These are phyloP conservation scores for Trifolium pratense DNA, from an alignment of 306 rosid genomes.

Conservation along the genomic window DNA sequence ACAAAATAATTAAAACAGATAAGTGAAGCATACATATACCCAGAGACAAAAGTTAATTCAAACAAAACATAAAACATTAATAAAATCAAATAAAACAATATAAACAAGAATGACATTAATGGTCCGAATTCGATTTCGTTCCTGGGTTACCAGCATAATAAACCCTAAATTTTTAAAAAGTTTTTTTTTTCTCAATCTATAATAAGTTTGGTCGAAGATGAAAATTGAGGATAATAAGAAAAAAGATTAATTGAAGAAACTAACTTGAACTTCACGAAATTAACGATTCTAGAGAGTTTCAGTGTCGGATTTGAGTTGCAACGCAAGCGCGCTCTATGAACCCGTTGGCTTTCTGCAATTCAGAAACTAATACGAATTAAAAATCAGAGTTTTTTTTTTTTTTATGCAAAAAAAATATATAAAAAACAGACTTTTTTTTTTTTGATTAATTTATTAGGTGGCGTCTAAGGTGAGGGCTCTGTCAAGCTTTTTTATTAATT, in stretches of 20 bases:
- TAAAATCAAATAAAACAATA: not conserved
- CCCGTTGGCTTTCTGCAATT: not conserved
- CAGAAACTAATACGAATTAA: not conserved
- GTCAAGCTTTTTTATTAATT: no score
- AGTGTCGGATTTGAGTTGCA: constrained; percentile 16
- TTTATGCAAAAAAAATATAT: no score
- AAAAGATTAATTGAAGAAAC: constrained; percentile 23
- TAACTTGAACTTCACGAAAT: not conserved
- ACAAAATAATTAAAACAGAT: constrained; percentile 10
- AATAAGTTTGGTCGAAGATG: not conserved
- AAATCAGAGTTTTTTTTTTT: no score
- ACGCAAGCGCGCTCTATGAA: not conserved
- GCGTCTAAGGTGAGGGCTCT: no score
- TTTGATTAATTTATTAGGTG: no score
- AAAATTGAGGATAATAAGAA: constrained; percentile 1
- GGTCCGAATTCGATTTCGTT: not conserved
- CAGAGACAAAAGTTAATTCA: not conserved
- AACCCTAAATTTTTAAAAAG: constrained; percentile 29
- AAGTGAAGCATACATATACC: not conserved
- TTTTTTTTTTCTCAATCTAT: not conserved
- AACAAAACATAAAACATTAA: not conserved
- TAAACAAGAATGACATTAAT: not conserved
- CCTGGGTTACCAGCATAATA: not conserved
- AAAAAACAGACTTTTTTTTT: no score
- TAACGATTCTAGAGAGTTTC: not conserved